Base-by-base conservation (phyloP, 306 rosid genomes). In the Begonia fuchsioides region DNA sequence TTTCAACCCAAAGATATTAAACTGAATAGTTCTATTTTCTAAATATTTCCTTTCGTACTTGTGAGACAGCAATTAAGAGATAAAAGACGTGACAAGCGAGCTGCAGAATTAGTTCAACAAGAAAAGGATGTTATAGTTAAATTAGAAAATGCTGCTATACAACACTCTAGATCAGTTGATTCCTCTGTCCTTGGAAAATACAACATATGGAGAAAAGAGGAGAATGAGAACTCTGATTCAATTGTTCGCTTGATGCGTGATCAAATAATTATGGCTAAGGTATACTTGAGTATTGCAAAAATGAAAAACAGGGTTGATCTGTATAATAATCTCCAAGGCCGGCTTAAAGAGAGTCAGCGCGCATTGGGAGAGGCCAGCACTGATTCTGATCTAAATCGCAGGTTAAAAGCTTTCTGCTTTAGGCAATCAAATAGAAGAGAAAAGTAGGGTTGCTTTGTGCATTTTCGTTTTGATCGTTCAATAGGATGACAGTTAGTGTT, bases 171-270 rank as follows among this genome's bases (percentile, higher is more conserved):
- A 68, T 86, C 93, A 51, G 98, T 86, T 55, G 98, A 82, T 68
- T 77, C 88, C 44, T 72, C 96, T 17, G 73, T 92, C 49, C 70
- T 92, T 11, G 98, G 98, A 14, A 92, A 86, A 70, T 92, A 92
- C 76, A 92, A 72, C 77, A 68, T 92, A 48, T 92, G 98, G 98
- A 92, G 98, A 78, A 92, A 70, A 75, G 96, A 92, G 73, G 98
- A 92, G 61, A 85, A 73, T 61, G 94, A 82, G 53, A 82, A 82
- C 71, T 62, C 68, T 13, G 98, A 92, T 73, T 73, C 81, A 52
- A 82, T 74, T 3, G 93, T 82, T 51, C 83, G 96, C 57, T 66
- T 92, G 72, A 79, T 92, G 79, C 87, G 93, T 56, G 98, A 86
- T 69, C 98, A 92, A 70, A 77, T 73, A 52, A 82, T 85, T 50